Conservation (phyloP, 352 stramenopile species). For the Phytophthora citrophthora region DNA sequence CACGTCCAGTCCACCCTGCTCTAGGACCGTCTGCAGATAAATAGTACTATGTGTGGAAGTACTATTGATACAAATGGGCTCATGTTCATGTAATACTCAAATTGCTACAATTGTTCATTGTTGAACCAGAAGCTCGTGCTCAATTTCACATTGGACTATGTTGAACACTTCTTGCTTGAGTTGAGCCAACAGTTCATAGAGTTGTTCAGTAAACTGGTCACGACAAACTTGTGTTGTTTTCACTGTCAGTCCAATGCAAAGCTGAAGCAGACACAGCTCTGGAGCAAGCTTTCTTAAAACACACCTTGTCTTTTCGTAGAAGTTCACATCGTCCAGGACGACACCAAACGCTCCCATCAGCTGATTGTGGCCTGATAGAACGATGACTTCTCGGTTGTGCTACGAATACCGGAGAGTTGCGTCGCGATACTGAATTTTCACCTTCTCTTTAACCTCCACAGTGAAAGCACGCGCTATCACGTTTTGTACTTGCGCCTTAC, state of each 20-base stretch:
- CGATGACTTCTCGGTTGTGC: slow-evolving; percentile 6
- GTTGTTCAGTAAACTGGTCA: background rate
- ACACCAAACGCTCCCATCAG: slow-evolving; percentile 1
- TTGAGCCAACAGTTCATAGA: slow-evolving; percentile 7
- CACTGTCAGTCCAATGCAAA: slow-evolving; percentile 2
- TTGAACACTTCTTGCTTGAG: slow-evolving; percentile 6
- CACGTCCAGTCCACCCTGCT: background rate
- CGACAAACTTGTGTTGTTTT: background rate
- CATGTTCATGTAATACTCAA: too few species aligned
- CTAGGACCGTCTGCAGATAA: background rate
- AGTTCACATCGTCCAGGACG: background rate
- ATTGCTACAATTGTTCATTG: background rate
- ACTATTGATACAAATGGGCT: too few species aligned
- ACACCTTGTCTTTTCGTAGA: slow-evolving; percentile 7
- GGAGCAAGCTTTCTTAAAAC: background rate
- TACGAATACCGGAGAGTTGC: slow-evolving; percentile 1
- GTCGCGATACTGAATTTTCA: slow-evolving; percentile 10
- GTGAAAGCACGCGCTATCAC: slow-evolving; percentile 4
- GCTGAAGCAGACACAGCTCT: slow-evolving; percentile 1
- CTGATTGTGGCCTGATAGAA: background rate
- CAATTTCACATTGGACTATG: background rate
- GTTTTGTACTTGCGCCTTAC: background rate
- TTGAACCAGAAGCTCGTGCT: slow-evolving; percentile 1
- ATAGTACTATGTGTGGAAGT: too few species aligned
- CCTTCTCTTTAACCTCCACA: background rate